Base-by-base conservation (phyloP, 129 eudicot species). In the Arctium lappa region DNA sequence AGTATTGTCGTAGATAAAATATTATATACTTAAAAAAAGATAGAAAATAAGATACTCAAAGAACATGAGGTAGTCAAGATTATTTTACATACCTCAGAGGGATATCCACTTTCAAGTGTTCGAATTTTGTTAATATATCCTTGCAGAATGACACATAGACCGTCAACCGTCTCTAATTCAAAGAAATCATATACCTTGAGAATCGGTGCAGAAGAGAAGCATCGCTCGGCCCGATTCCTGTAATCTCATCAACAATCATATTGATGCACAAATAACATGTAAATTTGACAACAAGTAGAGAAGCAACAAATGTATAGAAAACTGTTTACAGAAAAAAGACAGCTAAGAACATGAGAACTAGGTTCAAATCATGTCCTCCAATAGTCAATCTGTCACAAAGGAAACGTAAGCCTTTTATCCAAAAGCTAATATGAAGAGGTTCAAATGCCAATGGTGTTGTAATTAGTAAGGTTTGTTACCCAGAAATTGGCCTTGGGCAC, bases 141-240 rank as follows among this genome's bases (percentile, higher is more conserved):
- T 30, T 83, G 31, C 33, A 93, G 68, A 71, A 78, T 72, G 65
- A 93, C 90, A 73, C 78, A 83, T 72, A 83, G 69, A 39, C 91
- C 98, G 50, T 93, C 98, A 33, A 81, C 79, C 9, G 96, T 93
- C 85, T 89, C 96, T 60, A 93, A 89, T 60, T 84, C 88, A 69
- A 78, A 80, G 37, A 77, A 72, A 53, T 87, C 91, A 34, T 85
- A 63, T 36, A 69, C 82, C 87, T 84, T 91, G 22, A 87, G 84
- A 32, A 93, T 91, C 4, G 96, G 96, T 34, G 93, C 91, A 70
- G 97, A 91, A 66, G 87, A 75, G 74, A 89, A 93, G 30, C 77
- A 76, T 38, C 94, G 83, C 72, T 69, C 53, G 22, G 91, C 88
- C 74, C 81, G 60, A 8, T 75, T 76, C 82, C 94, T 91, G 76